Conservation (phyloP, 2,329 filamentous ascomycete genomes). For the Helminthosporium solani region DNA sequence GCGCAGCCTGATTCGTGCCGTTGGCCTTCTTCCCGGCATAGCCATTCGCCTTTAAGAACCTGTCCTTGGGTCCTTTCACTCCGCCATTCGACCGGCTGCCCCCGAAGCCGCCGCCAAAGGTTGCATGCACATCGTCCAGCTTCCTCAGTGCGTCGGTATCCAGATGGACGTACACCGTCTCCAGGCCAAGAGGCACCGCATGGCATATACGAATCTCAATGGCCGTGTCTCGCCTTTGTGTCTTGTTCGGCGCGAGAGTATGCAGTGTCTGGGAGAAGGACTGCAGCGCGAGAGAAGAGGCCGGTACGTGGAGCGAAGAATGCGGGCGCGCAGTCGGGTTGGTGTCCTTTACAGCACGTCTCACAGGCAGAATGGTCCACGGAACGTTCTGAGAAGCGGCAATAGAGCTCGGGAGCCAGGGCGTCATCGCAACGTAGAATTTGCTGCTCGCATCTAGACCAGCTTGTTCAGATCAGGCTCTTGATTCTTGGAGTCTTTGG, state of each 20-base stretch:
- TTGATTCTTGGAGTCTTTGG: background rate
- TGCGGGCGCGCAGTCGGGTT: slow-evolving; percentile 54
- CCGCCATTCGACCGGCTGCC: slow-evolving; percentile 36
- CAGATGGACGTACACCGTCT: slow-evolving; percentile 83
- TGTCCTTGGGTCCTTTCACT: slow-evolving; percentile 30
- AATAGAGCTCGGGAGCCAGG: slow-evolving; percentile 63
- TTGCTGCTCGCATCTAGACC: slow-evolving; percentile 5
- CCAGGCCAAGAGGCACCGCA: slow-evolving; percentile 74
- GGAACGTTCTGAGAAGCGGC: slow-evolving; percentile 59
- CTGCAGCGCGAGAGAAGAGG: slow-evolving; percentile 71
- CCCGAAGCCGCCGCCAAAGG: slow-evolving; percentile 68
- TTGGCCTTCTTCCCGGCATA: slow-evolving; percentile 17
- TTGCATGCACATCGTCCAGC: slow-evolving; percentile 79
- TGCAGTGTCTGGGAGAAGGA: slow-evolving; percentile 74
- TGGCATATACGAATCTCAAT: slow-evolving; percentile 84
- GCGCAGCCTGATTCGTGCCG: slow-evolving; percentile 22
- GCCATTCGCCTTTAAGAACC: slow-evolving; percentile 43
- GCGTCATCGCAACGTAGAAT: slow-evolving; percentile 68
- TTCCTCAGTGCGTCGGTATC: slow-evolving; percentile 78
- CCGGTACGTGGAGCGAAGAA: slow-evolving; percentile 77
- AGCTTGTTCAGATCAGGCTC: background rate
- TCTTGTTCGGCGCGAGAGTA: slow-evolving; percentile 72
- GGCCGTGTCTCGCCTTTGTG: slow-evolving; percentile 70
- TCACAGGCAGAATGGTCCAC: slow-evolving; percentile 85
- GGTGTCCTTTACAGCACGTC: slow-evolving; percentile 41